A percentile compares a stretch with the other conserved stretches of the same genome.
Conservation (phyloP, 2,329 filamentous ascomycete genomes). For the Aspergillus clavatus region DNA sequence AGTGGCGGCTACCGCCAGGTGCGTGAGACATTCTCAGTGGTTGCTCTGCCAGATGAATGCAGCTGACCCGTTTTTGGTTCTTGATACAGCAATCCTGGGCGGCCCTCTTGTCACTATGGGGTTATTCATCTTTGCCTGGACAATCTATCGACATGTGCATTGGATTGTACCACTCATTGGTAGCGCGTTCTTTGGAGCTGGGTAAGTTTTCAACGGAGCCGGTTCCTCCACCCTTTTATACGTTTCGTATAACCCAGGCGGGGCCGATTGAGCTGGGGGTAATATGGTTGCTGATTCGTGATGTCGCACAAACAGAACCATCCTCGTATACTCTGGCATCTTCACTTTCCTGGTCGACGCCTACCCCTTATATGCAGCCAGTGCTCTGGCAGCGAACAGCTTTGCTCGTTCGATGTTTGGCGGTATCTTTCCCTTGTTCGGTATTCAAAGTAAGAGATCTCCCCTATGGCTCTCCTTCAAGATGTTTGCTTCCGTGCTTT, state of each 20-base stretch:
- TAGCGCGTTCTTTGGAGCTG: conserved; percentile 64
- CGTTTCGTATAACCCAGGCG: conserved; percentile 24
- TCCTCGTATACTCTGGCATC: conserved; percentile 75
- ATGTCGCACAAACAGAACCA: conserved; percentile 49
- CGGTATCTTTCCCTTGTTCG: conserved; percentile 72
- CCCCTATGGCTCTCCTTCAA: not conserved
- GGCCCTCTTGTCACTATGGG: conserved; percentile 72
- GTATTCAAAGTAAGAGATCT: conserved; percentile 48
- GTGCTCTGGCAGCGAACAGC: conserved; percentile 75
- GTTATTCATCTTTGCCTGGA: conserved; percentile 87
- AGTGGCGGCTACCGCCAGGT: conserved; percentile 73
- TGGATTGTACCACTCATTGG: conserved; percentile 74
- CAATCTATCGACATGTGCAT: conserved; percentile 65
- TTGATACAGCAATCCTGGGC: conserved; percentile 56
- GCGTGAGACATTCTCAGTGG: conserved; percentile 26
- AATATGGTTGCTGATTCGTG: conserved; percentile 9
- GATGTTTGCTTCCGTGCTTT: not conserved
- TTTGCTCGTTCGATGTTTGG: conserved; percentile 75
- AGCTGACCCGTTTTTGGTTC: not conserved
- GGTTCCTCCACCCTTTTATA: conserved; percentile 29
- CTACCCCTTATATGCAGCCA: conserved; percentile 45
- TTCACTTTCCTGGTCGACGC: conserved; percentile 80
- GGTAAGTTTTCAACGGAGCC: conserved; percentile 47
- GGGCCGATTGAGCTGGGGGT: not conserved
- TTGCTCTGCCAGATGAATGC: no score